Evolutionary conservation across 2,329 filamentous ascomycete genomes (phyloP).

Genomic region (Macrophomina pseudophaseolina): DNA sequence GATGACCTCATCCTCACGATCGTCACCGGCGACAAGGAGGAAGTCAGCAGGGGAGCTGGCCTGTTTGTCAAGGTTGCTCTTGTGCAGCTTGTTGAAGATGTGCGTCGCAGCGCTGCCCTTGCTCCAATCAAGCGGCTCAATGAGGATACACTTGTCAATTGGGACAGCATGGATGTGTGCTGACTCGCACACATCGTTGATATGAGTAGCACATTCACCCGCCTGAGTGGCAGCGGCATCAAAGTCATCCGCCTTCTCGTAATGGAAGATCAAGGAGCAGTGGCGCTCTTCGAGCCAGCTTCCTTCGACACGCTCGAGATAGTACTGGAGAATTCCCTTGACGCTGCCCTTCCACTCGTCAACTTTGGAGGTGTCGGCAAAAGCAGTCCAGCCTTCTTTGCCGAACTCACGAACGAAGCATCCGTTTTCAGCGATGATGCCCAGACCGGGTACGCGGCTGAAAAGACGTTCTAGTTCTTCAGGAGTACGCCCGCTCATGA

Average conservation of each 20-base stretch:
- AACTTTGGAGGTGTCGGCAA: slow-evolving; percentile 74
- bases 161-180: slow-evolving; percentile 85
- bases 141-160: slow-evolving; percentile 77
- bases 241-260: slow-evolving; percentile 79
- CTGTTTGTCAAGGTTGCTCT: slow-evolving; percentile 28
- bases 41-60: slow-evolving; percentile 70
- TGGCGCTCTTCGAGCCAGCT: slow-evolving; percentile 89
- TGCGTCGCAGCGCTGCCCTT: slow-evolving; percentile 82
- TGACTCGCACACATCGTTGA: slow-evolving; percentile 88
- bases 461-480: slow-evolving; percentile 89
- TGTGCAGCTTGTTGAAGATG: slow-evolving; percentile 63
- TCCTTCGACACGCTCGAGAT: slow-evolving; percentile 85
- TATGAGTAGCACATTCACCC: slow-evolving; percentile 88
- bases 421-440: slow-evolving; percentile 92
- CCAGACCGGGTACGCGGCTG: slow-evolving; percentile 79
- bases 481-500: slow-evolving; percentile 88
- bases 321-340: slow-evolving; percentile 82
- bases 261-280: slow-evolving; percentile 90
- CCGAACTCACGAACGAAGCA: slow-evolving; percentile 81
- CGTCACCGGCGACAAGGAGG: slow-evolving; percentile 86
- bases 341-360: slow-evolving; percentile 83
- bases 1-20: slow-evolving; percentile 89
- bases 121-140: slow-evolving; percentile 85
- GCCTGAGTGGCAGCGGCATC: slow-evolving; percentile 78
- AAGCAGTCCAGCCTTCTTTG: slow-evolving; percentile 72